Evolutionary conservation across 148 eudicot species (phyloP).

Genomic region (Pharnaceum exiguum): DNA sequence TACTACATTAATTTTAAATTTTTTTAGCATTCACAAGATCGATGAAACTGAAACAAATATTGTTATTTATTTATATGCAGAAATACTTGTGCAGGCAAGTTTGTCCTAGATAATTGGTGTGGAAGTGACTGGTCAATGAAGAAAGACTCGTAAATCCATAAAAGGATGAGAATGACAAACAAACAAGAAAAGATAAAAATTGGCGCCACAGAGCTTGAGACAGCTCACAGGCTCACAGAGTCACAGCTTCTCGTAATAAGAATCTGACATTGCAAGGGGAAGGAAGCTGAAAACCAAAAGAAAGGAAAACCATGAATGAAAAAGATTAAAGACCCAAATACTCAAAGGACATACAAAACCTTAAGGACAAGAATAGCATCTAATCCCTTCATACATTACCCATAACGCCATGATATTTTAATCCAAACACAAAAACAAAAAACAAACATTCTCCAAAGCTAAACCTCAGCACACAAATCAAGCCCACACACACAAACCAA

Average conservation of each 20-base stretch:
- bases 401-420: background rate
- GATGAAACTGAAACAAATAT: no score
- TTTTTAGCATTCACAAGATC: no score
- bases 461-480: conserved; percentile 11
- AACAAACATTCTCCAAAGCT: conserved; percentile 20
- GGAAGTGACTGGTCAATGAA: no score
- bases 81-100: no score
- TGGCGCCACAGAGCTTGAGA: background rate
- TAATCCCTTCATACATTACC: background rate
- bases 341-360: conserved; percentile 28
- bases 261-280: conserved; percentile 3
- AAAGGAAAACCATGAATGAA: conserved; percentile 26
- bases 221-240: background rate
- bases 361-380: conserved; percentile 74
- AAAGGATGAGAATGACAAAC: conserved; percentile 1
- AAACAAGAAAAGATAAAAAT: background rate
- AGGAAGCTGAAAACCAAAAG: conserved; percentile 33
- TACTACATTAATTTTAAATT: no score
- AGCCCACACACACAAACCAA: conserved; percentile 15
- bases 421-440: background rate
- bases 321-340: conserved; percentile 15
- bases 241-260: background rate
- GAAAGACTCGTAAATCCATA: no score
- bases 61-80: no score
- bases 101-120: no score